These are phyloP conservation scores for Cutaneotrichosporon arboriforme DNA, from an alignment of 1,284 basidiomycete genomes.

Conservation along the genomic window DNA sequence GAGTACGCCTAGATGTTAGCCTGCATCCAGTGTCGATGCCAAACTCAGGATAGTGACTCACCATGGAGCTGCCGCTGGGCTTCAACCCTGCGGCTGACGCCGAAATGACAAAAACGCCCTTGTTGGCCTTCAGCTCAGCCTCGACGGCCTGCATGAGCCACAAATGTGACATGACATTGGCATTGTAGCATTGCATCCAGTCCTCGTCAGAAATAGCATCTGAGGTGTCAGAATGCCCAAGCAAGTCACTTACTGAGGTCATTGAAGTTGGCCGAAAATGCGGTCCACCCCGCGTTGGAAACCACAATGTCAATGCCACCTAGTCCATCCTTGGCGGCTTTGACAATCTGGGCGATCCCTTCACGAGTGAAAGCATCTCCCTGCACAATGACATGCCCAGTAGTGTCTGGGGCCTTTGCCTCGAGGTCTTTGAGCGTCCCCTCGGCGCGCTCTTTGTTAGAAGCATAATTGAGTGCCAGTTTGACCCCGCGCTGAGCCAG, in stretches of 20 bases:
- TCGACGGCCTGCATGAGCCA: conserved; percentile 23
- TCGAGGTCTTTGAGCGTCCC: conserved; percentile 11
- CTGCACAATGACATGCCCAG: conserved; percentile 18
- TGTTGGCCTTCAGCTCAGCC: conserved; percentile 16
- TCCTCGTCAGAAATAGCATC: conserved; percentile 17
- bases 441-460: conserved; percentile 18
- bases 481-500: conserved; percentile 19
- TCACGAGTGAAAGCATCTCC: conserved; percentile 23
- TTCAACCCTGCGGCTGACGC: conserved; percentile 11
- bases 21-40: not conserved
- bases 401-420: not conserved
- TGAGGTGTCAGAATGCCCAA: not conserved
- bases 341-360: conserved; percentile 16
- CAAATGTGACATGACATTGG: conserved; percentile 24
- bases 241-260: conserved; percentile 17
- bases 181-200: conserved; percentile 21
- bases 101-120: conserved; percentile 19
- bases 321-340: conserved; percentile 12
- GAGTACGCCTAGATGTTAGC: conserved; percentile 4
- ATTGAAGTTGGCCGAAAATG: conserved; percentile 16
- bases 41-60: not conserved
- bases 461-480: conserved; percentile 22
- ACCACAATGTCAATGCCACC: conserved; percentile 23
- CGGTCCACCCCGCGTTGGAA: conserved; percentile 27
- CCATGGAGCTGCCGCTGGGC: conserved; percentile 5